phyloP scores from a whole-genome alignment of 805 yeast species.

The Saccharomycopsis javanensis region DNA sequence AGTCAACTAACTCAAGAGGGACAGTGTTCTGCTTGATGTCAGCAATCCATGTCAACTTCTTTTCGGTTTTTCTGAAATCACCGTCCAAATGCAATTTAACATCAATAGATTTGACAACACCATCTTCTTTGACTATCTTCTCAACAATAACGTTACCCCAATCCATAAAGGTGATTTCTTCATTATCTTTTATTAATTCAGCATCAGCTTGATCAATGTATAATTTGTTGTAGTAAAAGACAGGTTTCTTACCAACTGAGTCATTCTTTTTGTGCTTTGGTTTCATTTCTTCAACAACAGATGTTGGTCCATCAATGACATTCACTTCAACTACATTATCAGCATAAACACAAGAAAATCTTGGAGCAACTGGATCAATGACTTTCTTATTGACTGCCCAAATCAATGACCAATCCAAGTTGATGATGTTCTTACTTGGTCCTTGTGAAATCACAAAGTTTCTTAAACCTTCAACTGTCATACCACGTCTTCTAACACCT shows the following conservation, averaged over 20 bases:
- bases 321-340: conserved; percentile 60
- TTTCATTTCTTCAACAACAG: conserved; percentile 55
- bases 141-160: conserved; percentile 92
- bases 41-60: conserved; percentile 93
- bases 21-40: conserved; percentile 56
- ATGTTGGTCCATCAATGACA: conserved; percentile 59
- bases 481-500: conserved; percentile 99
- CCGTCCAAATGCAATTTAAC: conserved; percentile 87
- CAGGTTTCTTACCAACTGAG: conserved; percentile 77
- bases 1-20: conserved; percentile 73
- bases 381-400: conserved; percentile 98
- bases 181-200: conserved; percentile 56
- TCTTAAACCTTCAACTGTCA: conserved; percentile 96
- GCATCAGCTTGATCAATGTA: conserved; percentile 85
- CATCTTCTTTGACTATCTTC: conserved; percentile 51
- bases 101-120: conserved; percentile 48
- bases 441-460: conserved; percentile 93
- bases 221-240: conserved; percentile 51
- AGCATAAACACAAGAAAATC: conserved; percentile 72
- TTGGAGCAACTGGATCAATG: conserved; percentile 94
- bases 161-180: conserved; percentile 96
- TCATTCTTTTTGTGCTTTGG: conserved; percentile 95
- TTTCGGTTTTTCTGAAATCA: conserved; percentile 92
- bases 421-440: conserved; percentile 93
- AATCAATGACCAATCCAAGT: conserved; percentile 93